phyloP scores from a whole-genome alignment of 2,329 filamentous ascomycete species.

The Colletotrichum tanaceti region DNA sequence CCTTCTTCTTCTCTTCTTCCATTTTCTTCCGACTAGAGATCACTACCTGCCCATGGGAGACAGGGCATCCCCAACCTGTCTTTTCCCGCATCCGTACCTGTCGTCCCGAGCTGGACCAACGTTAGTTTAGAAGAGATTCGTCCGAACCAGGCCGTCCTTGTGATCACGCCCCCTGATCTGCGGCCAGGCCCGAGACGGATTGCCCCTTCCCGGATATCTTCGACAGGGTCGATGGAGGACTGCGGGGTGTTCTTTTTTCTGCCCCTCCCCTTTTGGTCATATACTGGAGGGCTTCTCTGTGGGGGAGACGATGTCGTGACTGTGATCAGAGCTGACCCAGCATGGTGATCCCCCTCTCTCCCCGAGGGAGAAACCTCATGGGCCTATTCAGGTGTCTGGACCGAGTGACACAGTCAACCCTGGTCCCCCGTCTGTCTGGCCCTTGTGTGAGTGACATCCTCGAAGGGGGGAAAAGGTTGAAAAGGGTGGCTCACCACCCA shows the following conservation, averaged over 20 bases:
- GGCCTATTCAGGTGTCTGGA: constrained; percentile 28
- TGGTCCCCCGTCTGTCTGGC: background rate
- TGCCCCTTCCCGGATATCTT: constrained; percentile 24
- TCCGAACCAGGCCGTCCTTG: constrained; percentile 28
- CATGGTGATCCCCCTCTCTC: constrained; percentile 14
- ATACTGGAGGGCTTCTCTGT: constrained; percentile 1
- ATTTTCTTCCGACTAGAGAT: constrained; percentile 19
- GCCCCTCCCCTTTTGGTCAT: background rate
- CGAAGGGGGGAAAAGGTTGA: constrained; percentile 24
- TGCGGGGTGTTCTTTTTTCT: constrained; percentile 6
- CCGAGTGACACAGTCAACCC: constrained; percentile 7
- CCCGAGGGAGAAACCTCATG: constrained; percentile 8
- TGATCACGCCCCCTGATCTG: constrained; percentile 41
- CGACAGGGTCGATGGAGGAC: constrained; percentile 8
- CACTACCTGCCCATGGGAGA: background rate
- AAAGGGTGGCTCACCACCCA: constrained; percentile 34
- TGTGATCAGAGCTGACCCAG: constrained; percentile 8
- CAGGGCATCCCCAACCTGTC: background rate
- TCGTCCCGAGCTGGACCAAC: constrained; percentile 28
- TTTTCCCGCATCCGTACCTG: constrained; percentile 25
- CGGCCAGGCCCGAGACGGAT: constrained; percentile 10
- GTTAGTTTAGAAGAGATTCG: constrained; percentile 13
- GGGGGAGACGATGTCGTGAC: constrained; percentile 27
- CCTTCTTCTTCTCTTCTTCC: constrained; percentile 5
- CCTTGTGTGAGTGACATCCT: background rate